phyloP scores from a whole-genome alignment of 1,284 basidiomycete species.

The Ganoderma lucidum region DNA sequence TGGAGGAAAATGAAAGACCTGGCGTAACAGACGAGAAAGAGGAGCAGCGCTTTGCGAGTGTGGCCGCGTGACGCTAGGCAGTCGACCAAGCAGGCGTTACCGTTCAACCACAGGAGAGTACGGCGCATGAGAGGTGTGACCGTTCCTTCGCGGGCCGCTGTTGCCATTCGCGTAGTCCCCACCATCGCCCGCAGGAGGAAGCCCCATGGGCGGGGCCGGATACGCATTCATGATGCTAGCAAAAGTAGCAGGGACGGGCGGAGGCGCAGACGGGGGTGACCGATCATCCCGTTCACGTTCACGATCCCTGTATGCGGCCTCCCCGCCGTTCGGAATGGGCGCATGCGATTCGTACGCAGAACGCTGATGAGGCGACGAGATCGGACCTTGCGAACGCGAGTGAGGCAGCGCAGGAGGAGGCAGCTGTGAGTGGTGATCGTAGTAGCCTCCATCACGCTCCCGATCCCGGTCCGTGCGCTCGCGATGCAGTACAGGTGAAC shows the following conservation, averaged over 20 bases:
- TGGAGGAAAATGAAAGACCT: background rate
- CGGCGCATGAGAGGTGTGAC: conserved; percentile 26
- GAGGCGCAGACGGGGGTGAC: conserved; percentile 32
- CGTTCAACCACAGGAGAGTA: conserved; percentile 23
- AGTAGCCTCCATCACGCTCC: conserved; percentile 25
- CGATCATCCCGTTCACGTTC: background rate
- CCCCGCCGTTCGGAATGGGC: conserved; percentile 25
- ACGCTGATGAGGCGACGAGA: conserved; percentile 35
- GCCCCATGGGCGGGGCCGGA: conserved; percentile 39
- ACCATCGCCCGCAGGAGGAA: conserved; percentile 27
- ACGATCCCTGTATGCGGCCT: conserved; percentile 23
- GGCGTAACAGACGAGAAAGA: no score
- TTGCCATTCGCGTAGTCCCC: conserved; percentile 38
- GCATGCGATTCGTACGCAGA: conserved; percentile 40
- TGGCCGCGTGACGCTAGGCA: no score
- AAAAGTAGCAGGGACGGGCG: conserved; percentile 54
- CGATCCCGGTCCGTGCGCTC: conserved; percentile 29
- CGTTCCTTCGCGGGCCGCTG: conserved; percentile 41
- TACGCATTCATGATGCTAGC: conserved; percentile 76
- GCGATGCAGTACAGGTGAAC: conserved; percentile 39
- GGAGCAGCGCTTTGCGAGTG: no score
- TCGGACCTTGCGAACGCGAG: conserved; percentile 23
- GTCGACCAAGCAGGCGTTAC: conserved; percentile 11
- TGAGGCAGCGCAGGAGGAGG: conserved; percentile 21
- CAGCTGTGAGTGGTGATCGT: conserved; percentile 33